Conservation (phyloP, 106 monocot species). For the Acanthochlamys bracteata region DNA sequence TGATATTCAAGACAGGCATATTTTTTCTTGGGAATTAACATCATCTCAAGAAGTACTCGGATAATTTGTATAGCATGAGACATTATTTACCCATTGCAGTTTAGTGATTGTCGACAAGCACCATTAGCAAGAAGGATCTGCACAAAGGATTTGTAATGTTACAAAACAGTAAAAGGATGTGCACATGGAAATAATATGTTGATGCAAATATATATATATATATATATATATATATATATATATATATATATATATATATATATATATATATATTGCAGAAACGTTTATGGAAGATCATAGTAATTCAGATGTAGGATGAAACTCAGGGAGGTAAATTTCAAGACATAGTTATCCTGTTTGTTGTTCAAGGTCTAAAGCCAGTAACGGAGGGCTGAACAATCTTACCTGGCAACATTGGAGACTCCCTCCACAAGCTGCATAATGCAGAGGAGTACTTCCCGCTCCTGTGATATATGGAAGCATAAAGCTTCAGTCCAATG, state of each 20-base stretch:
- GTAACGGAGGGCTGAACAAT: background rate
- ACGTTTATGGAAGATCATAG: no score
- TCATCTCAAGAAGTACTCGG: background rate
- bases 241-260: no score
- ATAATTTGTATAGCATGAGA: background rate
- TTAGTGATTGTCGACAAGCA: constrained; percentile 75
- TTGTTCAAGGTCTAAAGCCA: background rate
- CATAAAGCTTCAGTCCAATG: background rate
- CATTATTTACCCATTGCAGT: constrained; percentile 75
- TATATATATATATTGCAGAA: no score
- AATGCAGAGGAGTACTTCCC: constrained; percentile 97
- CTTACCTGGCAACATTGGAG: constrained; percentile 82
- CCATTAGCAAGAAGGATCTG: constrained; percentile 85
- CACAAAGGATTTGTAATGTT: constrained; percentile 1
- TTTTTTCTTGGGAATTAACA: background rate
- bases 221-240: background rate
- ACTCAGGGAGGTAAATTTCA: no score
- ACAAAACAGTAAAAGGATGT: background rate
- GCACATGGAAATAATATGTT: background rate
- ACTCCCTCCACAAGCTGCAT: constrained; percentile 93
- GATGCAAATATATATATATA: background rate
- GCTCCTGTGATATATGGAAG: constrained; percentile 40
- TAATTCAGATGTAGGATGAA: no score
- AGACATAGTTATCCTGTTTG: no score
- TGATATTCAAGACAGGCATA: constrained; percentile 10